A percentile compares a stretch with the other conserved stretches of the same genome.
phyloP scores from a whole-genome alignment of 2,329 filamentous ascomycete species.

The Endothia cerciana region DNA sequence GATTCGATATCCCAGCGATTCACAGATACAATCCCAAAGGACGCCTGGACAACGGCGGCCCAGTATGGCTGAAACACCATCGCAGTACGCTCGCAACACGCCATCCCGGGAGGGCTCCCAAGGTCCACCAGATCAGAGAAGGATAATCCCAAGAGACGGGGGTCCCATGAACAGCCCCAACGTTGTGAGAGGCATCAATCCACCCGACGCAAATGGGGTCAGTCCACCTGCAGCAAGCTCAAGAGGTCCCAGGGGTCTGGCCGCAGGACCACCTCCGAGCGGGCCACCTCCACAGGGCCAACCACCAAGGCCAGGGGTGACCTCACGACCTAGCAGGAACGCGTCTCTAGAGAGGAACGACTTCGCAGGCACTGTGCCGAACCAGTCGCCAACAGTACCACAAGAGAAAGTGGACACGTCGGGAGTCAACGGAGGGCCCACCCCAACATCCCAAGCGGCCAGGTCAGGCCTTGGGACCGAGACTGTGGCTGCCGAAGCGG shows the following conservation, averaged over 20 bases:
- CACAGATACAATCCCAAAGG: constrained; percentile 45
- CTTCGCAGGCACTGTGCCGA: constrained; percentile 32
- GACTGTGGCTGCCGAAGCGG: constrained; percentile 35
- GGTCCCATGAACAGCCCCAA: constrained; percentile 45
- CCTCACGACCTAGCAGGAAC: constrained; percentile 50
- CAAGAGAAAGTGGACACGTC: constrained; percentile 56
- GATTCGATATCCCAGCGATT: constrained; percentile 91
- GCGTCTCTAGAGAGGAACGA: constrained; percentile 52
- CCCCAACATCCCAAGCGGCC: constrained; percentile 58
- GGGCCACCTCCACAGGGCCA: constrained; percentile 61
- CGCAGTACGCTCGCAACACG: constrained; percentile 40
- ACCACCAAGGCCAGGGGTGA: constrained; percentile 51
- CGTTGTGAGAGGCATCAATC: constrained; percentile 47
- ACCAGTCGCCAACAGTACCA: constrained; percentile 49
- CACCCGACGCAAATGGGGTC: constrained; percentile 43
- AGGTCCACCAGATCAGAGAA: constrained; percentile 54
- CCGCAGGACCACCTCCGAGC: constrained; percentile 44
- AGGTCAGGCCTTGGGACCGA: constrained; percentile 38
- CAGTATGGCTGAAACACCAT: constrained; percentile 38
- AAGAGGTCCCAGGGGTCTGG: constrained; percentile 46
- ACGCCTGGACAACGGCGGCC: constrained; percentile 35
- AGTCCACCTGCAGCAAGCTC: constrained; percentile 37
- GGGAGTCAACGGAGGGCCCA: constrained; percentile 63
- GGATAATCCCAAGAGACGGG: constrained; percentile 44
- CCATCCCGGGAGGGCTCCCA: constrained; percentile 57